Evolutionary conservation across 2,329 filamentous ascomycete species (phyloP).

Genomic region (Paecilomyces variotii): DNA sequence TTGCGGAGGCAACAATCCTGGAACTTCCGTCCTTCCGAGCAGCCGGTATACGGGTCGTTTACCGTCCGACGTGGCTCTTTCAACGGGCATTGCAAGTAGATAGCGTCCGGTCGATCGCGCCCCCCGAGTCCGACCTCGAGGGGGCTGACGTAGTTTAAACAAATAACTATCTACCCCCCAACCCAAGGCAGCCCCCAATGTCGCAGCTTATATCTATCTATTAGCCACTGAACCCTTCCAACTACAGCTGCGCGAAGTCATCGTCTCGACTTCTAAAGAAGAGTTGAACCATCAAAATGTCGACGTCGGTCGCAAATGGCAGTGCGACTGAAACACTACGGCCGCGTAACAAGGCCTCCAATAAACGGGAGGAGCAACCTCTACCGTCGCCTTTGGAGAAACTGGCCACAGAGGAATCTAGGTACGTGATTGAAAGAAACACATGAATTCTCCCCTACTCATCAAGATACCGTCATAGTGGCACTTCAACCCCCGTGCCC

Average conservation of each 20-base stretch:
- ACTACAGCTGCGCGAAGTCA: neutral
- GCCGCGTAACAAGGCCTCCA: conserved; percentile 23
- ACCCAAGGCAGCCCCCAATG: neutral
- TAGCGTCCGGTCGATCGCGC: neutral
- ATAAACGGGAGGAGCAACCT: conserved; percentile 18
- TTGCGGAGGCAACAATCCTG: neutral
- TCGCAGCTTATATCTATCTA: neutral
- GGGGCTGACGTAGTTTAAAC: neutral
- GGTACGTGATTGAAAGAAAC: conserved; percentile 17
- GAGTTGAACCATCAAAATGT: conserved; percentile 16
- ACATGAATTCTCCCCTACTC: neutral
- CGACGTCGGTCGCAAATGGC: conserved; percentile 17
- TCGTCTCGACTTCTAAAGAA: conserved; percentile 1
- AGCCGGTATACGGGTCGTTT: neutral
- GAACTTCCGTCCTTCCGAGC: neutral
- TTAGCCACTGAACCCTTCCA: neutral
- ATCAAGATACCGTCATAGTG: conserved; percentile 42
- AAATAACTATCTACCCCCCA: neutral
- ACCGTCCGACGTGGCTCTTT: neutral
- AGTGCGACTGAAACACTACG: conserved; percentile 21
- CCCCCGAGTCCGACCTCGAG: conserved; percentile 4
- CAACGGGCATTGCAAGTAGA: neutral
- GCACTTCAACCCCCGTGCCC: conserved; percentile 73
- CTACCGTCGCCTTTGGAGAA: conserved; percentile 20
- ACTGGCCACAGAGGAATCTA: conserved; percentile 22